phyloP scores from a whole-genome alignment of 441 rosid species.

The Corymbia calophylla region DNA sequence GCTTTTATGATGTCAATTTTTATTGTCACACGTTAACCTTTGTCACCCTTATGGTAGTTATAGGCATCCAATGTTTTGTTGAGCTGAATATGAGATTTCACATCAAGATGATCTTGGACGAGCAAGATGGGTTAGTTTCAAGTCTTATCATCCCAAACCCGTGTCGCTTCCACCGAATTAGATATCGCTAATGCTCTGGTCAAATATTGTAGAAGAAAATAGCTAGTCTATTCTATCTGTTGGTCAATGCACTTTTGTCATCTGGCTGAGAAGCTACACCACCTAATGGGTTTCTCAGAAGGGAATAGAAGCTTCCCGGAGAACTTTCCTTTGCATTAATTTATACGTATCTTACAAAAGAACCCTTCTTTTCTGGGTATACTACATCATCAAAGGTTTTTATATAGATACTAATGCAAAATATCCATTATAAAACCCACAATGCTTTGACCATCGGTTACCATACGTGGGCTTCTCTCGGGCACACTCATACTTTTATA shows the following conservation, averaged over 20 bases:
- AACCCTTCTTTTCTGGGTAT: background rate
- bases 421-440: background rate
- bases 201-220: background rate
- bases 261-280: background rate
- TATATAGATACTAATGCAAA: background rate
- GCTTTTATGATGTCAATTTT: too few species aligned
- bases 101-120: background rate
- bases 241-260: background rate
- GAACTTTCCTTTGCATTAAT: background rate
- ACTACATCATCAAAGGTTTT: background rate
- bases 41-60: too few species aligned
- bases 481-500: background rate
- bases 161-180: background rate
- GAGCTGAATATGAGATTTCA: background rate
- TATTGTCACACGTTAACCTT: too few species aligned
- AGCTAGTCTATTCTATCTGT: background rate
- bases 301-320: background rate
- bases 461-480: background rate
- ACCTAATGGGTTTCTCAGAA: background rate
- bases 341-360: background rate
- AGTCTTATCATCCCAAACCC: background rate
- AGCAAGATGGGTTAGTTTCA: background rate
- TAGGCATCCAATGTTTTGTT: too few species aligned
- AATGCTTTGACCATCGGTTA: background rate
- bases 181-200: background rate